Base-by-base conservation (phyloP, 208 protist species). In the Trypanosoma vivax region DNA sequence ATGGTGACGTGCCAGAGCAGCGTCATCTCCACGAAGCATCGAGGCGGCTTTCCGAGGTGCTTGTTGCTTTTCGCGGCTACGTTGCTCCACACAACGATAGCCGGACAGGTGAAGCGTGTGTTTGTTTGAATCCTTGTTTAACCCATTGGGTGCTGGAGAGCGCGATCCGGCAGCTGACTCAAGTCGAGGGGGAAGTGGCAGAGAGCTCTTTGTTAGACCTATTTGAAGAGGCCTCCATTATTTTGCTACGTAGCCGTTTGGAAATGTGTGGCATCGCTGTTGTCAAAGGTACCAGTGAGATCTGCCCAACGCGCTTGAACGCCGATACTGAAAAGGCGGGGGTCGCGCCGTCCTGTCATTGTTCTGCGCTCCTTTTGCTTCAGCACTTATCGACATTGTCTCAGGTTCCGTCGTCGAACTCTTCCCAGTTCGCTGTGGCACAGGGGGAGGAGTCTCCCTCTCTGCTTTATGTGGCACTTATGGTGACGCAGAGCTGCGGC, bases 161-260 rank as follows among this genome's bases (percentile, higher is more conserved):
- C 24, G 41, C 33, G 13, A 39, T 16, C 3, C 24, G 27, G 1
- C 13, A 24, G 19, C 39, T 46, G 5, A 51, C n/a, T 30, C 13
- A 41, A 5, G 1, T 27, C 19, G 18, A 3, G 1, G 21, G 33
- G 2, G 18, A 45, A 24, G 25, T 21, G 6, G 23, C 23, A 18
- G 40, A 56, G 21, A 1, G 23, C 13, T 29, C 47, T n/a, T 27
- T 34, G 25, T 7, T 24, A 14, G 33, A 45, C 21, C 58, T 65
- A 38, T 56, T 56, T 55, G 40, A 56, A 42, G 49, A 43, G 28
- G 58, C 58, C 21, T 45, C 47, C 30, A 50, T 27, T 18, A 24
- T 51, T 37, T 24, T 65, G 24, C 33, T 65, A 29, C 11, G 25
- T 23, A 10, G 34, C 25, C 38, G 31, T 23, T 13, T 57, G 24